These are phyloP conservation scores for Rosa rugosa DNA, from an alignment of 306 rosid species.

Conservation along the genomic window DNA sequence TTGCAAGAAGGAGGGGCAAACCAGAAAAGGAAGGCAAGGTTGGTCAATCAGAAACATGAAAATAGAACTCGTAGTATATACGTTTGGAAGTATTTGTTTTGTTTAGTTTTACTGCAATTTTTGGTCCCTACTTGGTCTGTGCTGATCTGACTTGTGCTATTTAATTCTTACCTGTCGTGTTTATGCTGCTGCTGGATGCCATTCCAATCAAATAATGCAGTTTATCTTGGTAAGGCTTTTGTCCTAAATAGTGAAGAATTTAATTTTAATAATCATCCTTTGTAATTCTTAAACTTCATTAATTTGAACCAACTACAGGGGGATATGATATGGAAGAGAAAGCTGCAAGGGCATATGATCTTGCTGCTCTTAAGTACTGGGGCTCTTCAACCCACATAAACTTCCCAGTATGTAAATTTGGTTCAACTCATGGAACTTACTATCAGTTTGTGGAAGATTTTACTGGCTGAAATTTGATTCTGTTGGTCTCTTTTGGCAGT, in stretches of 20 bases:
- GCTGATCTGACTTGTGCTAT: constrained; percentile 39
- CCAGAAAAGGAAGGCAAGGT: constrained; percentile 99
- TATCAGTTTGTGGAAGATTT: neutral
- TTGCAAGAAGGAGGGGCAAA: constrained; percentile 98
- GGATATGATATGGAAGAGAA: constrained; percentile 99
- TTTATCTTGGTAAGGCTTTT: constrained; percentile 71
- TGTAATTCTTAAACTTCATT: neutral
- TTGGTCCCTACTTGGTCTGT: constrained; percentile 26
- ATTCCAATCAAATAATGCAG: constrained; percentile 51
- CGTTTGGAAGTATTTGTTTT: constrained; percentile 23
- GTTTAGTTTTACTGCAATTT: neutral
- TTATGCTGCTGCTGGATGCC: constrained; percentile 36
- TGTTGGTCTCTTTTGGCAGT: constrained; percentile 37
- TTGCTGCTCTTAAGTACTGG: constrained; percentile 97
- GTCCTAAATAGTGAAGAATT: neutral
- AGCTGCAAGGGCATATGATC: constrained; percentile 99
- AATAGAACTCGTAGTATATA: neutral
- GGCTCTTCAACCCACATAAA: constrained; percentile 91
- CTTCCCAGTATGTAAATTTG: constrained; percentile 54
- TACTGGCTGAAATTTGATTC: neutral
- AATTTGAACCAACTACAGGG: constrained; percentile 42
- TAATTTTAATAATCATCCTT: neutral
- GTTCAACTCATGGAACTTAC: neutral
- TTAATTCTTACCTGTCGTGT: constrained; percentile 39
- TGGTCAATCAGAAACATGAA: constrained; percentile 21